phyloP scores from a whole-genome alignment of 2,329 filamentous ascomycete genomes.

The Colletotrichum brevisporum region DNA sequence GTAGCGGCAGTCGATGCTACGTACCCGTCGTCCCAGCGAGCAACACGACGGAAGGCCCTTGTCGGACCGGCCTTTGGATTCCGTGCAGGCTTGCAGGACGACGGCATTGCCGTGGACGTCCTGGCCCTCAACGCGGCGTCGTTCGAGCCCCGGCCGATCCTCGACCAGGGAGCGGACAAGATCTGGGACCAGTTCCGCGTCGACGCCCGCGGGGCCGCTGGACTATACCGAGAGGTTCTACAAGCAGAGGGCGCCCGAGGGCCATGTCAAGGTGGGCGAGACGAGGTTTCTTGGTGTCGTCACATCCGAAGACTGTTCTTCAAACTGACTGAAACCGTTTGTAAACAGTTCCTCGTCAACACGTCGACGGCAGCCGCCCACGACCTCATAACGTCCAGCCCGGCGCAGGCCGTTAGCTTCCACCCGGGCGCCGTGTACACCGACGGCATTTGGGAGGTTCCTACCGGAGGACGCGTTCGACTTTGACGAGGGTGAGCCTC shows the following conservation, averaged over 20 bases:
- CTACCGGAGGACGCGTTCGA: constrained; percentile 40
- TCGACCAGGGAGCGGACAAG: no score
- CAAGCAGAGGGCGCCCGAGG: constrained; percentile 47
- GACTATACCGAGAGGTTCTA: constrained; percentile 46
- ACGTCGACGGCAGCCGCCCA: not conserved
- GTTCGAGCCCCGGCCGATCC: no score
- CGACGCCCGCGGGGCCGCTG: not conserved
- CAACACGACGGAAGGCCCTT: constrained; percentile 50
- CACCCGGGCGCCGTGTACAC: constrained; percentile 57
- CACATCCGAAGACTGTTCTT: no score
- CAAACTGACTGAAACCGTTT: no score
- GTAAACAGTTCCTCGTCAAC: not conserved
- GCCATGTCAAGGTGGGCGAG: constrained; percentile 39
- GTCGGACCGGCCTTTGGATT: constrained; percentile 54
- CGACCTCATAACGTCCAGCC: no score
- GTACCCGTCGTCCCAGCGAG: constrained; percentile 47
- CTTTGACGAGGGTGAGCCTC: constrained; percentile 47
- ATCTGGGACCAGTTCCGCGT: no score
- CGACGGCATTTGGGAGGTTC: constrained; percentile 45
- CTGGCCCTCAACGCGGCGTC: no score
- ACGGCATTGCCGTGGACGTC: constrained; percentile 28
- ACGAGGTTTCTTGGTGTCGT: no score
- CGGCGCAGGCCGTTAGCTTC: constrained; percentile 54
- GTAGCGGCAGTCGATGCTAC: constrained; percentile 44
- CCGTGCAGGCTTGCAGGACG: constrained; percentile 46